Base-by-base conservation (phyloP, 805 yeast species). In the Candida parachauliodes region DNA sequence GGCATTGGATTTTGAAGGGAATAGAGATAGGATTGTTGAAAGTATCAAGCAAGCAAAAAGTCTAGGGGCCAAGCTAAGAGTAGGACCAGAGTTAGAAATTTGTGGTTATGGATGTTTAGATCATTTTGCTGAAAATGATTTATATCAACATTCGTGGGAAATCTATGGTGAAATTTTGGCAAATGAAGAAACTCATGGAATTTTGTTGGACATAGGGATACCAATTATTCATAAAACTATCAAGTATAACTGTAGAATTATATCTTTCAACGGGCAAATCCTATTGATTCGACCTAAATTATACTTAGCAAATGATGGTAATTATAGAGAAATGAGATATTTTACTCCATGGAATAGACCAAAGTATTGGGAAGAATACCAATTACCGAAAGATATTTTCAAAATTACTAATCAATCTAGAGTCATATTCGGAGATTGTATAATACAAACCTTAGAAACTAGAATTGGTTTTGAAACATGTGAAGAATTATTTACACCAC, bases 1-100 rank as follows among this genome's bases (percentile, higher is more conserved):
- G 99, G 96, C 98, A 0, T 70, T 93, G 38, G 99, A 93, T 59
- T 93, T 88, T 59, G 98, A 91, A 59, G 99, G 98, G 4, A 93
- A 93, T 61, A 73, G 96, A 37, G 96, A 89, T 54, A 72, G 99
- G 40, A 91, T 93, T 45, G 52, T 93, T 17, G 82, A 83, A 52
- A 83, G 95, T 39, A 91, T 93, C 51, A 57, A 54, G 16, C 69
- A 75, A 36, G 96, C 99, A 37, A 93, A 89, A 53, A 59, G 62
- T 20, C 72, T 65, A 43, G 86, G 87, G 11, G 94, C 99, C 0
- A 66, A 70, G 14, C 72, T 94, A 36, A 74, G 99, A 54, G 96
- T 94, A 14, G 99, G 99, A 2, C 98, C 98, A 2, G 99, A 93
- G 59, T 71, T 93, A 28, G 99, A 93, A 60, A 70, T 94, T 32